Evolutionary conservation across 2,329 filamentous ascomycete genomes (phyloP).

Genomic region (Gyromitra esculenta): DNA sequence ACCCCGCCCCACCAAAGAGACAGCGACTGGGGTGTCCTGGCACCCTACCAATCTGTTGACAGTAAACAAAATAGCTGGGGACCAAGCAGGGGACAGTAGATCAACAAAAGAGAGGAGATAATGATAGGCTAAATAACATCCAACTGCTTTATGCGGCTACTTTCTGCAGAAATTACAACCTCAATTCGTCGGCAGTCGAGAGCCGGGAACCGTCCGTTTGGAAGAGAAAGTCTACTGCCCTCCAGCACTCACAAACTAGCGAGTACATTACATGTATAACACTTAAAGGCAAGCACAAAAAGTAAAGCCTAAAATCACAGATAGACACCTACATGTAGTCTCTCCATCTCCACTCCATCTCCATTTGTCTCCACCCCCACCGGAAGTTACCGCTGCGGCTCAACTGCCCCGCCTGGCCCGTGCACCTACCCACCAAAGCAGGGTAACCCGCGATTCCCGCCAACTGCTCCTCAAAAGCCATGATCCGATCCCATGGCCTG

Average conservation of each 20-base stretch:
- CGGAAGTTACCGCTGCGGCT: slow-evolving; percentile 34
- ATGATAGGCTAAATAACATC: too few relatives aligned
- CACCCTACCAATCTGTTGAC: too few relatives aligned
- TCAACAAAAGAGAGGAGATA: too few relatives aligned
- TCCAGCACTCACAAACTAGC: not conserved
- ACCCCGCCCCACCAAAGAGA: too few relatives aligned
- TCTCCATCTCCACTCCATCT: not conserved
- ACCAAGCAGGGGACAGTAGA: too few relatives aligned
- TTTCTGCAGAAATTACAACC: too few relatives aligned
- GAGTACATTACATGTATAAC: not conserved
- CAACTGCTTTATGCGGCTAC: too few relatives aligned
- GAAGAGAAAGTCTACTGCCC: too few relatives aligned
- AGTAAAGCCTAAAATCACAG: not conserved
- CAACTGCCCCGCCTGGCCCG: slow-evolving; percentile 45
- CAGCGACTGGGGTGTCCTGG: too few relatives aligned
- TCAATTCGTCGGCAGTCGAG: too few relatives aligned
- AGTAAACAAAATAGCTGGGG: too few relatives aligned
- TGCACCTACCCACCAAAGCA: slow-evolving; percentile 31
- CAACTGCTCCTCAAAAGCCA: slow-evolving; percentile 13
- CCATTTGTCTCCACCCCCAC: not conserved
- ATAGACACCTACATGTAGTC: not conserved
- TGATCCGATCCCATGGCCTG: slow-evolving; percentile 20
- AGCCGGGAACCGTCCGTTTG: too few relatives aligned
- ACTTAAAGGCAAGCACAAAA: not conserved
- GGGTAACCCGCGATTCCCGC: slow-evolving; percentile 29